Base-by-base conservation (phyloP, 2,329 filamentous ascomycete species). In the Aspergillus melleus region DNA sequence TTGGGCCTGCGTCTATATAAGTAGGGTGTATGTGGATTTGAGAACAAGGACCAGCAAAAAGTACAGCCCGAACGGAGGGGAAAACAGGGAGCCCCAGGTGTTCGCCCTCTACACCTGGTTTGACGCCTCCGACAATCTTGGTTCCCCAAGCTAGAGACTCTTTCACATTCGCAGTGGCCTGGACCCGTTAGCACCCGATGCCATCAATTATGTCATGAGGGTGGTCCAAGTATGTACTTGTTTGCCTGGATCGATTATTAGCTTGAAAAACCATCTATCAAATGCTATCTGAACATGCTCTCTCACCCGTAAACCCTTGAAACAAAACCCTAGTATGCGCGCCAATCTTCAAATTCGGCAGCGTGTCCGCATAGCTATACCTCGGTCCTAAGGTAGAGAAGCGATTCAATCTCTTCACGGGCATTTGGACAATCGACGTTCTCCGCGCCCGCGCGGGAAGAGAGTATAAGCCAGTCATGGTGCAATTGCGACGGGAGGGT, bases 71-170 rank as follows among this genome's bases (percentile, higher is more conserved):
- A 30, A 93, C 87, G 49, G 84, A 87, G 1, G 89, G 87, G 20
- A 92, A 79, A 1, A 93, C 82, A 1, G 90, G 90, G 39, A 91
- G 79, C 2, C 88, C 89, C 20, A 93, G 77, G 77, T 93, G 90
- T 69, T 90, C 86, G 52, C 87, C 87, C 59, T 86, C 83, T 52
- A 87, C 85, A 3, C 86, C 87, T 0, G 90, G 90, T 55, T 86
- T 91, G 19, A 92, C 89, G 26, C 90, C 90, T 30, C 90, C 90
- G 0, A 94, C 89, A 60, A 94, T 88, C 42, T 91, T 89, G 44
- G 90, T 93, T 12, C 90, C 90, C 84, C 89, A 94, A 74, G 82
- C 86, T 60, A 93, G 77, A 12, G 89, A 91, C 72, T 92, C 89
- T 73, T 86, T 84, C 32, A 90, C 90, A 75, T 94, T 92, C 66